phyloP scores from a whole-genome alignment of 345 rosid genomes.

The Populus deltoides region DNA sequence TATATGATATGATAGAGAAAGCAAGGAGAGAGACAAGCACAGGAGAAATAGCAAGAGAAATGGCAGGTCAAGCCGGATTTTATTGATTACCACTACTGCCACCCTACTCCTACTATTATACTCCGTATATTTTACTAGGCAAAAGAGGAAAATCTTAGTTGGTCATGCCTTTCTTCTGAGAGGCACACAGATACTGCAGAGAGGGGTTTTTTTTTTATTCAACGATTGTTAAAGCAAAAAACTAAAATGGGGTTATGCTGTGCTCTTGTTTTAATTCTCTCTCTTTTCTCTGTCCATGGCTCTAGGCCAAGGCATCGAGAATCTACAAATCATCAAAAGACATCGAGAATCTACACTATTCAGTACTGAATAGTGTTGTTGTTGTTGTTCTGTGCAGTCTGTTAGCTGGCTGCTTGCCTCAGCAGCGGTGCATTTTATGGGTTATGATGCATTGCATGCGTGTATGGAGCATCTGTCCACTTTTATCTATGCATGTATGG shows the following conservation, averaged over 20 bases:
- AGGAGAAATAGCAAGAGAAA: conserved; percentile 11
- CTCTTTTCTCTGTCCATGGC: neutral
- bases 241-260: no score
- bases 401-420: conserved; percentile 1
- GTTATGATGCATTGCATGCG: conserved; percentile 1
- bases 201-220: neutral
- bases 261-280: neutral
- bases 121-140: no score
- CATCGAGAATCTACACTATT: no score
- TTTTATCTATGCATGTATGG: neutral
- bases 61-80: conserved; percentile 9
- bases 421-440: neutral
- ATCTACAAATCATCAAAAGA: no score
- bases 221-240: no score
- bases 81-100: neutral
- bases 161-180: neutral
- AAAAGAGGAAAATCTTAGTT: neutral
- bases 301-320: no score
- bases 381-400: neutral
- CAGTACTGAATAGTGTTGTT: neutral
- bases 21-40: conserved; percentile 9
- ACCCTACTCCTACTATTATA: neutral
- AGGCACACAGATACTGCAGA: neutral
- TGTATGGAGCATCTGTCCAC: neutral
- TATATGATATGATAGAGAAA: neutral